Conservation (phyloP, 2,329 filamentous ascomycete genomes). For the Harringtonia lauricola region DNA sequence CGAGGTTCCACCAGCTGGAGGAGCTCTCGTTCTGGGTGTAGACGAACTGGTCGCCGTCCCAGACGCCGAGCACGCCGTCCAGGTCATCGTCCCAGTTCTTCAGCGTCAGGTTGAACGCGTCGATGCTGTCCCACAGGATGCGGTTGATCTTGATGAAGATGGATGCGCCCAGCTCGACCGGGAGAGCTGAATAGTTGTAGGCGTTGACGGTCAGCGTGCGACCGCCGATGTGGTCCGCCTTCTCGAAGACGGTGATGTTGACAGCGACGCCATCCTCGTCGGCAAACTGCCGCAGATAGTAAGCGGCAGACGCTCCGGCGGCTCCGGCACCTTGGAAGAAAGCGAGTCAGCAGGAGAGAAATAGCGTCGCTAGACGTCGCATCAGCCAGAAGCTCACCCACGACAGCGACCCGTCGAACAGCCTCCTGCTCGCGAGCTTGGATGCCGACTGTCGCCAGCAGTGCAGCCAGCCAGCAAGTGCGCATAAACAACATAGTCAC, state of each 20-base stretch:
- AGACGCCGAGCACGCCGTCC: constrained; percentile 59
- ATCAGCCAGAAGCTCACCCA: constrained; percentile 5
- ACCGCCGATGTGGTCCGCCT: constrained; percentile 66
- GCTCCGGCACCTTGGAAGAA: constrained; percentile 64
- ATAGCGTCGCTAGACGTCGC: no score
- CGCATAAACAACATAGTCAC: not conserved
- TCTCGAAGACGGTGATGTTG: constrained; percentile 84
- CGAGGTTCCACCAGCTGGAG: constrained; percentile 68
- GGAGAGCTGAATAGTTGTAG: constrained; percentile 53
- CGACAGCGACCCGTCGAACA: constrained; percentile 19
- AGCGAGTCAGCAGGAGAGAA: not conserved
- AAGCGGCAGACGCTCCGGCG: constrained; percentile 77
- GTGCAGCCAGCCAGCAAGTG: not conserved
- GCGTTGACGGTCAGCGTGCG: constrained; percentile 76
- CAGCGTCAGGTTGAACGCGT: constrained; percentile 57
- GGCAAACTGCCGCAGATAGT: constrained; percentile 66
- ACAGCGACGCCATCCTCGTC: constrained; percentile 45
- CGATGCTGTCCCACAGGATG: constrained; percentile 65
- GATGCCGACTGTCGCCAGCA: not conserved
- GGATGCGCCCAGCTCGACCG: constrained; percentile 79
- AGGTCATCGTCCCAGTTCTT: constrained; percentile 32
- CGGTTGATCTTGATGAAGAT: constrained; percentile 83
- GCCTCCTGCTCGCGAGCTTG: not conserved
- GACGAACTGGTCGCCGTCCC: constrained; percentile 70
- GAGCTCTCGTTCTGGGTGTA: constrained; percentile 48